phyloP scores from a whole-genome alignment of 805 yeast species.

The Metschnikowia lachancei region DNA sequence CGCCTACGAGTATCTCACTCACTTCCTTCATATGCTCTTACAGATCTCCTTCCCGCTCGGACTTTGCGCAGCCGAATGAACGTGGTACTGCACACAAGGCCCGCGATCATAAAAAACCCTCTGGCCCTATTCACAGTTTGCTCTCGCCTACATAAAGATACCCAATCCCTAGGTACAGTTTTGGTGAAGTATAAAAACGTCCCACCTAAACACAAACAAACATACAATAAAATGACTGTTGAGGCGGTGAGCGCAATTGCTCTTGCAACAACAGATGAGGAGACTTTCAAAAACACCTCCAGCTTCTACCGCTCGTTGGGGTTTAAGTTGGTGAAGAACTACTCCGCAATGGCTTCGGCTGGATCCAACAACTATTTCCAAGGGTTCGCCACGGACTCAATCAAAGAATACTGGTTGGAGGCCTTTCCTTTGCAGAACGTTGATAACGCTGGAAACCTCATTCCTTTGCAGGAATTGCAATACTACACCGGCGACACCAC shows the following conservation, averaged over 20 bases:
- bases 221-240: constrained; percentile 12
- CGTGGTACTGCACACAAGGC: constrained; percentile 6
- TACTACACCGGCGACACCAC: constrained; percentile 40
- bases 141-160: constrained; percentile 2
- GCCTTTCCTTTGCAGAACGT: constrained; percentile 52
- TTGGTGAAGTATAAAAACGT: neutral
- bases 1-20: neutral
- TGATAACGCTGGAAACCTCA: constrained; percentile 32
- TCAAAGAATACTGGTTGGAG: constrained; percentile 72
- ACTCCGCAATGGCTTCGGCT: constrained; percentile 46
- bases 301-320: constrained; percentile 62
- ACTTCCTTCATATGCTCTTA: constrained; percentile 7
- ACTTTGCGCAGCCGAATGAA: constrained; percentile 19
- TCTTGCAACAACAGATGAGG: constrained; percentile 52
- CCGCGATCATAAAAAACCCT: constrained; percentile 6
- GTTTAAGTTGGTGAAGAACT: constrained; percentile 57
- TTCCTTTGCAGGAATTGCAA: constrained; percentile 42
- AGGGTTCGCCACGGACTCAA: constrained; percentile 65
- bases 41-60: constrained; percentile 11
- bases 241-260: constrained; percentile 55
- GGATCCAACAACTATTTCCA: constrained; percentile 26
- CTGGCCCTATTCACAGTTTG: constrained; percentile 2
- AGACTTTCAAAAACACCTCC: constrained; percentile 45
- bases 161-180: neutral
- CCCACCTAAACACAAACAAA: neutral